Percentiles rank a stretch among this genome's conserved stretches.
These are phyloP conservation scores for Starmerella asiatica DNA, from an alignment of 805 yeast genomes.

Conservation along the genomic window DNA sequence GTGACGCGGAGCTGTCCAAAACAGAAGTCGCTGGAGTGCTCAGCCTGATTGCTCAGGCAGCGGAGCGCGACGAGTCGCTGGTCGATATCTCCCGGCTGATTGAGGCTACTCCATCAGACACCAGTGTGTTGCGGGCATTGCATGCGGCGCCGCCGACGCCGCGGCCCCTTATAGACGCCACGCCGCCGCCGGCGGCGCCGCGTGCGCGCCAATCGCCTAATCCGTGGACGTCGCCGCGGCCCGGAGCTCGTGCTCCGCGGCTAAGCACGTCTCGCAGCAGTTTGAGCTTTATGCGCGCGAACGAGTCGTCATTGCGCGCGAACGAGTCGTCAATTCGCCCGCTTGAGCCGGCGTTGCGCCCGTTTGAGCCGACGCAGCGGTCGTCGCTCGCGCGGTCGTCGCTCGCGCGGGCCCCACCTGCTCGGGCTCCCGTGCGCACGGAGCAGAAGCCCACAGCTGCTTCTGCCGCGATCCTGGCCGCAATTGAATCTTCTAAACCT, in stretches of 20 bases:
- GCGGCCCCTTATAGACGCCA: conserved; percentile 6
- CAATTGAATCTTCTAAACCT: not conserved
- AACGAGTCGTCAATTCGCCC: too few relatives aligned
- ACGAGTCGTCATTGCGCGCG: too few relatives aligned
- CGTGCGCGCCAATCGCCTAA: conserved; percentile 1
- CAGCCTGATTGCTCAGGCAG: conserved; percentile 37
- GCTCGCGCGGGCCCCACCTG: too few relatives aligned
- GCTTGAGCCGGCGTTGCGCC: too few relatives aligned
- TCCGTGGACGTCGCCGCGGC: conserved; percentile 11
- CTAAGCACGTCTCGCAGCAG: too few relatives aligned
- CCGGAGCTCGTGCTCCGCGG: too few relatives aligned
- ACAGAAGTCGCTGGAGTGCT: conserved; percentile 68
- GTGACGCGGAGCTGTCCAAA: conserved; percentile 52
- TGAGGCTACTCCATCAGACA: not conserved
- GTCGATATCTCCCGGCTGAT: conserved; percentile 20
- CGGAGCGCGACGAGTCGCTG: conserved; percentile 20
- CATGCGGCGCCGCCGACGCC: conserved; percentile 12
- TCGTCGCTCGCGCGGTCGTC: too few relatives aligned
- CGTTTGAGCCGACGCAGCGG: too few relatives aligned
- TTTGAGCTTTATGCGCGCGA: too few relatives aligned
- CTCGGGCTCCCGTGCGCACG: too few relatives aligned
- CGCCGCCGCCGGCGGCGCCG: conserved; percentile 14
- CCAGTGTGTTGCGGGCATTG: not conserved
- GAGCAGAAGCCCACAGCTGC: too few relatives aligned
- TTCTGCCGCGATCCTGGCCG: too few relatives aligned